Conservation (phyloP, 140 eudicot genomes). For the Flaveria floridana region DNA sequence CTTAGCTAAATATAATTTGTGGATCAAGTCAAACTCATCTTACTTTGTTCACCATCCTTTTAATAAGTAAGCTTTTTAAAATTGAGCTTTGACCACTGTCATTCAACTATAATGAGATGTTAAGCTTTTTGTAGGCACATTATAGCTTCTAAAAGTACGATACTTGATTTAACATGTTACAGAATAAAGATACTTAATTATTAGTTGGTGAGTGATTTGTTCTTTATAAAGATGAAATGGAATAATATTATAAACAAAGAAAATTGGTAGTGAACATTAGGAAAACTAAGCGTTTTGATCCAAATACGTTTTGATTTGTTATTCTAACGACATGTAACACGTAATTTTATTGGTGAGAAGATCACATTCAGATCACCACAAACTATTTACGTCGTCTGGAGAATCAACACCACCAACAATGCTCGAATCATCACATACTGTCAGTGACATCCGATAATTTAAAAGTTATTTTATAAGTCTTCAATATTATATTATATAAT, state of each 20-base stretch:
- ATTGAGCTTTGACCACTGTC: slow-evolving; percentile 14
- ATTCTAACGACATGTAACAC: neutral
- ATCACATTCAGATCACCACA: neutral
- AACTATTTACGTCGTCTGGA: too few species aligned
- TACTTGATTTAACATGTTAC: neutral
- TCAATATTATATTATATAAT: neutral
- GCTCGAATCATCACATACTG: too few species aligned
- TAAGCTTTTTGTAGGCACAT: neutral
- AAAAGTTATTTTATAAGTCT: too few species aligned
- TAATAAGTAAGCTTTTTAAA: neutral
- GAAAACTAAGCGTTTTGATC: neutral
- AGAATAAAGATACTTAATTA: neutral
- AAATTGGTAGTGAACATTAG: neutral
- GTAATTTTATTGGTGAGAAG: too few species aligned
- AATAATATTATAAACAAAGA: too few species aligned
- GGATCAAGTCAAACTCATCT: slow-evolving; percentile 18
- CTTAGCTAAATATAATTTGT: neutral
- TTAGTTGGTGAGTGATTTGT: neutral
- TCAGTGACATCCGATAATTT: too few species aligned
- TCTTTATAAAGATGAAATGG: neutral
- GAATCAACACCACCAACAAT: neutral
- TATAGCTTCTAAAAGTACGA: neutral
- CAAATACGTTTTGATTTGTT: too few species aligned
- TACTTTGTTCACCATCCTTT: neutral
- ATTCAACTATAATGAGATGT: neutral